A percentile compares a stretch with the other conserved stretches of the same genome.
phyloP scores from a whole-genome alignment of 108 stramenopile genomes.

The Nannochloropsis salina region DNA sequence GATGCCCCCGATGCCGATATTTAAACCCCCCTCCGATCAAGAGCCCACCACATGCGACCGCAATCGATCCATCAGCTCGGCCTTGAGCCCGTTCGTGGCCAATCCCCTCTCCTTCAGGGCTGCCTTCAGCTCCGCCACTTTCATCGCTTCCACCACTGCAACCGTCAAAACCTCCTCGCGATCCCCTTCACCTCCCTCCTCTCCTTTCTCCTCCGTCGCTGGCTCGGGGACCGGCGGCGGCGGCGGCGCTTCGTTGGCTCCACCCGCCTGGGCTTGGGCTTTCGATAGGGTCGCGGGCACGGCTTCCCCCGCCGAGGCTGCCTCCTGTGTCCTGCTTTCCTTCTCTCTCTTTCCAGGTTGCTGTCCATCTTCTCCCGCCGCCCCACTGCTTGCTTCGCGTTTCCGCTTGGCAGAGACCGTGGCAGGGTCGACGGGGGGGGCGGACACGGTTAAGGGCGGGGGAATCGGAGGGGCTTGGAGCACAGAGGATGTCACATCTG shows the following conservation, averaged over 20 bases:
- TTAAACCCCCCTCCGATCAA: no score
- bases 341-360: background rate
- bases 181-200: background rate
- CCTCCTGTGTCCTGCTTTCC: background rate
- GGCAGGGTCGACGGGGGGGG: no score
- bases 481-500: background rate
- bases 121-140: background rate
- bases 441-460: background rate
- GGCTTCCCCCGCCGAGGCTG: background rate
- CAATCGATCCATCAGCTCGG: background rate
- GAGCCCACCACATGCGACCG: background rate
- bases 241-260: no score
- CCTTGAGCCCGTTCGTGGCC: background rate
- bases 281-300: background rate
- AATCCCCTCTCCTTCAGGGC: constrained; percentile 14
- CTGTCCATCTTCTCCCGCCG: background rate
- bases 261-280: background rate
- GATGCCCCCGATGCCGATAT: no score
- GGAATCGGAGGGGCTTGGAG: background rate
- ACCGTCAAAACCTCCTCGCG: background rate
- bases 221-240: no score
- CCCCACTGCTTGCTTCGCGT: background rate
- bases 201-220: background rate
- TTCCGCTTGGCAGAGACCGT: background rate
- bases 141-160: background rate